Percentiles rank a stretch among this genome's conserved stretches.
Conservation (phyloP, 106 monocot genomes). For the Narthecium ossifragum region DNA sequence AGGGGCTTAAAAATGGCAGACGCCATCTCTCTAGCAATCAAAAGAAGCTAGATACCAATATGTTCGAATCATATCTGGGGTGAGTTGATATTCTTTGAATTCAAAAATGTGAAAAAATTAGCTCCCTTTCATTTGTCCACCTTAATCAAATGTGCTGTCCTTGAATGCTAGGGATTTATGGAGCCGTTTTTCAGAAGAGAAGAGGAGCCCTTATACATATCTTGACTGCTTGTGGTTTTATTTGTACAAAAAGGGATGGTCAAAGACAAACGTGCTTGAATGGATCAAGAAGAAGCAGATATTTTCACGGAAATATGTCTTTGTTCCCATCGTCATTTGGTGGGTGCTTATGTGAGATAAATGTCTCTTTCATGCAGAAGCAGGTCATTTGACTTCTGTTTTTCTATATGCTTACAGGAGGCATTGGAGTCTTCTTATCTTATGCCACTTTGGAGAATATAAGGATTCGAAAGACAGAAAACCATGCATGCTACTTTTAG, state of each 20-base stretch:
- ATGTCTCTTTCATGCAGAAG: neutral
- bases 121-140: no score
- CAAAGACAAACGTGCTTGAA: constrained; percentile 41
- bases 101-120: no score
- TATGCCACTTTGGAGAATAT: constrained; percentile 66
- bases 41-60: constrained; percentile 49
- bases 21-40: constrained; percentile 4
- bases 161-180: constrained; percentile 41
- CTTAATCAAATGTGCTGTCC: neutral
- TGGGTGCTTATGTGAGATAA: neutral
- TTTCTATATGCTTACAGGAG: constrained; percentile 22
- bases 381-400: neutral
- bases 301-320: constrained; percentile 62
- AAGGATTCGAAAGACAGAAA: constrained; percentile 15
- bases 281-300: constrained; percentile 62
- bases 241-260: constrained; percentile 27
- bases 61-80: constrained; percentile 63
- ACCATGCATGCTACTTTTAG: constrained; percentile 71
- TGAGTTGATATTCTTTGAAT: constrained; percentile 22
- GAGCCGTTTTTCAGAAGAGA: constrained; percentile 40
- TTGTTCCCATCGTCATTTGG: constrained; percentile 81
- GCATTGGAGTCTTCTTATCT: constrained; percentile 79
- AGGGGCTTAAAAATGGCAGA: constrained; percentile 6
- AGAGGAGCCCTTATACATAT: constrained; percentile 37
- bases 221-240: constrained; percentile 75